These are phyloP conservation scores for Chaetomium olivaceum DNA, from an alignment of 2,329 filamentous ascomycete species.

Conservation along the genomic window DNA sequence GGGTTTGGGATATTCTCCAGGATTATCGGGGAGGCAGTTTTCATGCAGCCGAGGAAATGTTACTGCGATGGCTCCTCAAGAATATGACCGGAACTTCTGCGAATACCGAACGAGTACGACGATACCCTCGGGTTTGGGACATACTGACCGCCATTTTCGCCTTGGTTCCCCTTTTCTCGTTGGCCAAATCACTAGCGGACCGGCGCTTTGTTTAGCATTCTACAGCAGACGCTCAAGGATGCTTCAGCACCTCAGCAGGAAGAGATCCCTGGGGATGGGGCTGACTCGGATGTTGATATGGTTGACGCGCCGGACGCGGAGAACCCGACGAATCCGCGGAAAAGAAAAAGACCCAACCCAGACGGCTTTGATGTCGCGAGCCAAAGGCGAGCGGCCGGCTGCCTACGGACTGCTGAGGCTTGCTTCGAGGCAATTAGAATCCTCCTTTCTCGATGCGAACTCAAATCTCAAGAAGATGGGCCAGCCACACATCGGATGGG, in stretches of 20 bases:
- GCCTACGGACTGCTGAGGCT: constrained; percentile 50
- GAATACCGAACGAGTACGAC: constrained; percentile 53
- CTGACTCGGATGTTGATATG: constrained; percentile 32
- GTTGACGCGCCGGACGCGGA: constrained; percentile 33
- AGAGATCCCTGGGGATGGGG: constrained; percentile 9
- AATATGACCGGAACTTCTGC: constrained; percentile 54
- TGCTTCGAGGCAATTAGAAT: constrained; percentile 50
- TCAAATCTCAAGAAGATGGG: constrained; percentile 35
- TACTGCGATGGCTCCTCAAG: constrained; percentile 64
- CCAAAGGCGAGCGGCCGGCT: constrained; percentile 44
- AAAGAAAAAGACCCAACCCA: constrained; percentile 48
- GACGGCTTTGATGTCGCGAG: constrained; percentile 44
- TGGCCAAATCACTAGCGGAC: constrained; percentile 71
- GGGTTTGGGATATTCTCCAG: constrained; percentile 52
- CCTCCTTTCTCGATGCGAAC: constrained; percentile 50
- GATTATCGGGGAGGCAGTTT: constrained; percentile 46
- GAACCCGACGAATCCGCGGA: constrained; percentile 41
- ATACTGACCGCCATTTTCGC: constrained; percentile 62
- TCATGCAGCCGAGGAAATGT: constrained; percentile 57
- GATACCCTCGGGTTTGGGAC: constrained; percentile 60
- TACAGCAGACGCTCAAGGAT: constrained; percentile 67
- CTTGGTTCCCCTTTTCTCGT: constrained; percentile 66
- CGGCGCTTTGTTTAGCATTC: constrained; percentile 66
- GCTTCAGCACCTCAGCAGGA: constrained; percentile 40
- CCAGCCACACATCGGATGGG: constrained; percentile 49